A percentile compares a stretch with the other conserved stretches of the same genome.
phyloP scores from a whole-genome alignment of 2,329 filamentous ascomycete genomes.

The Bretziella fagacearum region DNA sequence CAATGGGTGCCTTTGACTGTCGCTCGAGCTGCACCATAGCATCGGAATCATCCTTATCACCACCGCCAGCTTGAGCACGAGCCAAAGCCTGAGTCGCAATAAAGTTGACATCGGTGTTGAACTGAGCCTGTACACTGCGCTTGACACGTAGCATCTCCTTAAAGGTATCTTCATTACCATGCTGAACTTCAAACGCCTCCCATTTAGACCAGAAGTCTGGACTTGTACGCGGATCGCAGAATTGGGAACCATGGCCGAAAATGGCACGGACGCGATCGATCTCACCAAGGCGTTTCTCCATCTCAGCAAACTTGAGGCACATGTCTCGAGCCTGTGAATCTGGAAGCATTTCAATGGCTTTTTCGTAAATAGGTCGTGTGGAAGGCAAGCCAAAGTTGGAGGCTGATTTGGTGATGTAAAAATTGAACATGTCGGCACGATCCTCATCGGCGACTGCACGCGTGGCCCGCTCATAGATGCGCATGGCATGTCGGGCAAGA shows the following conservation, averaged over 20 bases:
- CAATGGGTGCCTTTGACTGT: slow-evolving; percentile 71
- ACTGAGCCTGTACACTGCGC: slow-evolving; percentile 90
- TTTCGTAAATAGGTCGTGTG: slow-evolving; percentile 87
- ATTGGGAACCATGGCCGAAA: slow-evolving; percentile 91
- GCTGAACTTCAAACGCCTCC: slow-evolving; percentile 93
- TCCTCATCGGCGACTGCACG: slow-evolving; percentile 90
- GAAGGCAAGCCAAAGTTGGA: slow-evolving; percentile 96
- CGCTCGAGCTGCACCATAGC: slow-evolving; percentile 82
- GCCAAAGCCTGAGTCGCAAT: slow-evolving; percentile 92
- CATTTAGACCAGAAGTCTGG: slow-evolving; percentile 89
- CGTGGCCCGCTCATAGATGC: slow-evolving; percentile 94
- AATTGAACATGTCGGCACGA: slow-evolving; percentile 93
- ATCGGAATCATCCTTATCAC: slow-evolving; percentile 24
- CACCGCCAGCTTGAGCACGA: slow-evolving; percentile 47
- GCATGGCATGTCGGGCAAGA: slow-evolving; percentile 89
- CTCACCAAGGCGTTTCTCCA: slow-evolving; percentile 81
- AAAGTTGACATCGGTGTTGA: slow-evolving; percentile 97
- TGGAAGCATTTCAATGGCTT: slow-evolving; percentile 81
- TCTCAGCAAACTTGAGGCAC: slow-evolving; percentile 97
- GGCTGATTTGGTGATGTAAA: slow-evolving; percentile 97
- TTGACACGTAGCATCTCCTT: slow-evolving; percentile 99
- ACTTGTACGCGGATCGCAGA: slow-evolving; percentile 85
- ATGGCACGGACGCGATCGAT: slow-evolving; percentile 92
- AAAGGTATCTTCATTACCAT: slow-evolving; percentile 98
- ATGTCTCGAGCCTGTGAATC: slow-evolving; percentile 89